Base-by-base conservation (phyloP, 2,329 filamentous ascomycete genomes). In the Colletotrichum lindemuthianum region DNA sequence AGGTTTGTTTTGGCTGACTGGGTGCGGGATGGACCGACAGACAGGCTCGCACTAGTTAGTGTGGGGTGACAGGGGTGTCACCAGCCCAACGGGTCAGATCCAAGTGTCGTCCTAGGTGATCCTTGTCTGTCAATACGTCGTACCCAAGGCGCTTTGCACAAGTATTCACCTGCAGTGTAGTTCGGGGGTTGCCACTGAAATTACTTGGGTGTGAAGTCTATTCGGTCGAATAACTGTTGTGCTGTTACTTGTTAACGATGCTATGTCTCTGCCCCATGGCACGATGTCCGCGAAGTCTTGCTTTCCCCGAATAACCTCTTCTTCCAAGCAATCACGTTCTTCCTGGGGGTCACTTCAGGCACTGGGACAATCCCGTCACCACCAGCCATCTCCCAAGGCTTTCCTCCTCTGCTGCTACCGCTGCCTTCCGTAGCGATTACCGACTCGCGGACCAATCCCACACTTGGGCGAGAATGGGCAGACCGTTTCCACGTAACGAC, bases 241-340 rank as follows among this genome's bases (percentile, higher is more conserved):
- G 15, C 43, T 16, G 15, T 15, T 33, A 50, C 52, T 53, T 40
- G 48, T 32, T 61, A 65, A 58, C 32, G n/a, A 44, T 60, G 34
- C 15, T 24, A 24, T 24, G 24, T 24, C 24, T 24, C 24, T 24
- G 24, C 24, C 24, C 24, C 24, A 5, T 24, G 24, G 24, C 24
- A 24, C 24, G 24, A 24, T 24, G 24, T 24, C 24, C 24, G 4
- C 15, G 15, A 43, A 8, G 10, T 15, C 12, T 43, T 13, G 16
- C 43, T 57, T 48, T 61, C 67, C n/a, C 60, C 66, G 15, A 55
- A 48, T 15, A 68, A 68, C 16, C 67, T 16, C 39, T 53, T 67
- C 48, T 47, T 58, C 51, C 67, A 43, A 34, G 43, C 41, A 6
- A 44, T 52, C 48, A 61, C 15, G n/a, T 65, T 52, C 36, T 52